phyloP scores from a whole-genome alignment of 176 grass and related monocot genomes.

The Melocanna baccifera region DNA sequence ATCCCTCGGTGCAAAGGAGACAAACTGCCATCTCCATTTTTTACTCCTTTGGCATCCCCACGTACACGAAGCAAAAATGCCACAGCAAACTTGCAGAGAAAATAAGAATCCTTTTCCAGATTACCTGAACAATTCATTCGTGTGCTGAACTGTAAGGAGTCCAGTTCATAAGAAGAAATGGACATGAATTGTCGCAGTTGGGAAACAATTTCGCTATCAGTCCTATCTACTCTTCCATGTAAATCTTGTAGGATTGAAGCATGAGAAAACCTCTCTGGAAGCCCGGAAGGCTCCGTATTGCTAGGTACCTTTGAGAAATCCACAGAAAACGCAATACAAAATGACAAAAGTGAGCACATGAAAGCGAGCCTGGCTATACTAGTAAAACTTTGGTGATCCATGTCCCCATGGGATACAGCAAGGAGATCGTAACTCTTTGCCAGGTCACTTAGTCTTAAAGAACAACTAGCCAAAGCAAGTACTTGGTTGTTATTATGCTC shows the following conservation, averaged over 20 bases:
- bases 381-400: slow-evolving; percentile 49
- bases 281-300: slow-evolving; percentile 13
- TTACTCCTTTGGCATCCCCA: slow-evolving; percentile 34
- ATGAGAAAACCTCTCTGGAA: slow-evolving; percentile 42
- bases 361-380: slow-evolving; percentile 62
- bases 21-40: slow-evolving; percentile 22
- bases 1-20: slow-evolving; percentile 44
- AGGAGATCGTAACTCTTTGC: slow-evolving; percentile 81
- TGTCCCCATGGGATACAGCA: slow-evolving; percentile 68
- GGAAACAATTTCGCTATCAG: slow-evolving; percentile 32
- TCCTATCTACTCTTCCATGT: slow-evolving; percentile 47
- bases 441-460: slow-evolving; percentile 53
- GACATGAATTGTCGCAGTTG: slow-evolving; percentile 49
- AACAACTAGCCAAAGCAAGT: slow-evolving; percentile 53
- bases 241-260: slow-evolving; percentile 58
- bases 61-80: slow-evolving; percentile 35
- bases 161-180: slow-evolving; percentile 28
- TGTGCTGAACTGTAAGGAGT: slow-evolving; percentile 29
- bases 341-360: slow-evolving; percentile 69
- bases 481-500: slow-evolving; percentile 32
- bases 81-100: slow-evolving; percentile 59
- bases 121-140: slow-evolving; percentile 29
- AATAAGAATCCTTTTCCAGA: slow-evolving; percentile 41
- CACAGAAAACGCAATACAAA: slow-evolving; percentile 60
- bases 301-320: slow-evolving; percentile 41